These are phyloP conservation scores for Cornus florida DNA, from an alignment of 148 eudicot species.

Conservation along the genomic window DNA sequence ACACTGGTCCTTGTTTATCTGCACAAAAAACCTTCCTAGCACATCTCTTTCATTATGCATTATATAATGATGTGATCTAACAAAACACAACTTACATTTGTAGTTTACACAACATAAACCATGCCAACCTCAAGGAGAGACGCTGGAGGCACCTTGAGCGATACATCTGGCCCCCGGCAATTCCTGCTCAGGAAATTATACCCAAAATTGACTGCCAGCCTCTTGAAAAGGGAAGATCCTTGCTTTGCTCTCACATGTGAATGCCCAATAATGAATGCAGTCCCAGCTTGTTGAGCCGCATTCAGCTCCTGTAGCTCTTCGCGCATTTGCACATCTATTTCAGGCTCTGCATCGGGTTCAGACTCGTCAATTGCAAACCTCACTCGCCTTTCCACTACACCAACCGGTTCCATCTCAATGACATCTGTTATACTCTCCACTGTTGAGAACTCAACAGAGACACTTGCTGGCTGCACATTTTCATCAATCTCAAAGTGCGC, in stretches of 20 bases:
- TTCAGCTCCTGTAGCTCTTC: conserved; percentile 68
- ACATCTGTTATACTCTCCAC: conserved; percentile 49
- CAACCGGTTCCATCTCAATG: conserved; percentile 40
- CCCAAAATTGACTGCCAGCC: conserved; percentile 69
- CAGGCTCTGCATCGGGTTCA: conserved; percentile 18
- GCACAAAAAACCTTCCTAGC: not conserved
- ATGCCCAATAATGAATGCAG: conserved; percentile 83
- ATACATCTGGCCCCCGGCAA: conserved; percentile 81
- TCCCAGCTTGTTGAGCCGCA: conserved; percentile 73
- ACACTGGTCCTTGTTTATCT: no score
- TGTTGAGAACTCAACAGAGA: conserved; percentile 58
- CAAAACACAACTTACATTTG: not conserved
- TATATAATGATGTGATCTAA: not conserved
- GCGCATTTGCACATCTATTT: conserved; percentile 34
- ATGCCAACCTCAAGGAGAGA: conserved; percentile 89
- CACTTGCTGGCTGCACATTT: conserved; percentile 56
- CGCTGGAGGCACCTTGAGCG: conserved; percentile 74
- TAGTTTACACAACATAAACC: conserved; percentile 76
- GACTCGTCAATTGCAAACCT: conserved; percentile 44
- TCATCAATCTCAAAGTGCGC: conserved; percentile 55
- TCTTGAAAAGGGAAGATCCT: conserved; percentile 71
- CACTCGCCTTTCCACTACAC: conserved; percentile 37
- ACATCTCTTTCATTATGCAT: not conserved
- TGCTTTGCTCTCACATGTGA: conserved; percentile 80
- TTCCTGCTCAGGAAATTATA: conserved; percentile 76